Evolutionary conservation across 768 basidiomycete genomes (phyloP).

Genomic region (Daedalea quercina): DNA sequence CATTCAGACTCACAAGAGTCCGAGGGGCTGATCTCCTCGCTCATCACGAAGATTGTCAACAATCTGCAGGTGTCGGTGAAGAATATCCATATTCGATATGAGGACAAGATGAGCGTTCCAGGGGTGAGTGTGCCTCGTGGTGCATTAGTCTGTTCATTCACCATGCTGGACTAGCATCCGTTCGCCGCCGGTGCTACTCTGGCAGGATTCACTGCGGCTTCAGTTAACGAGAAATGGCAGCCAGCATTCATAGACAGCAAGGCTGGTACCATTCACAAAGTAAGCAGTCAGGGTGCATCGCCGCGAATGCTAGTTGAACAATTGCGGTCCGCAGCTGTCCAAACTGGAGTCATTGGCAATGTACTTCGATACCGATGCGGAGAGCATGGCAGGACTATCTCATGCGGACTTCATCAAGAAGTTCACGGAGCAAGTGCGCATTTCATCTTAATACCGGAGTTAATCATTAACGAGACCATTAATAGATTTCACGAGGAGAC

Average conservation of each 20-base stretch:
- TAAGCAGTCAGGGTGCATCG: constrained; percentile 19
- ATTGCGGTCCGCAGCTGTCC: constrained; percentile 50
- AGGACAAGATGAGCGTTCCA: constrained; percentile 90
- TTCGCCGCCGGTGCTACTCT: constrained; percentile 91
- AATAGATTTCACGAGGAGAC: constrained; percentile 46
- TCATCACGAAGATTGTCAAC: constrained; percentile 87
- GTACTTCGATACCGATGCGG: constrained; percentile 93
- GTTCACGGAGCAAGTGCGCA: constrained; percentile 66
- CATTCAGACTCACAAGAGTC: constrained; percentile 54
- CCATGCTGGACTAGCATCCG: constrained; percentile 56
- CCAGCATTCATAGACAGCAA: constrained; percentile 91
- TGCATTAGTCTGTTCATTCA: background rate
- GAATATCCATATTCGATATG: constrained; percentile 95
- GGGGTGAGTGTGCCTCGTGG: constrained; percentile 53
- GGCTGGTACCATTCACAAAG: constrained; percentile 85
- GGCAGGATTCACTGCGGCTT: constrained; percentile 80
- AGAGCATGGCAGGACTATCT: constrained; percentile 65
- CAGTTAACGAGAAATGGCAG: constrained; percentile 84
- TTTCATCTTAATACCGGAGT: background rate
- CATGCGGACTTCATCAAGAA: constrained; percentile 59
- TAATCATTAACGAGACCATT: background rate
- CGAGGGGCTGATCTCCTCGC: constrained; percentile 78
- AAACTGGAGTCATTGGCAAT: constrained; percentile 81
- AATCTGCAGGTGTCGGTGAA: constrained; percentile 94
- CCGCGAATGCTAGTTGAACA: too few species aligned